Conservation (phyloP, 768 basidiomycete species). For the Fomitopsis serialis region DNA sequence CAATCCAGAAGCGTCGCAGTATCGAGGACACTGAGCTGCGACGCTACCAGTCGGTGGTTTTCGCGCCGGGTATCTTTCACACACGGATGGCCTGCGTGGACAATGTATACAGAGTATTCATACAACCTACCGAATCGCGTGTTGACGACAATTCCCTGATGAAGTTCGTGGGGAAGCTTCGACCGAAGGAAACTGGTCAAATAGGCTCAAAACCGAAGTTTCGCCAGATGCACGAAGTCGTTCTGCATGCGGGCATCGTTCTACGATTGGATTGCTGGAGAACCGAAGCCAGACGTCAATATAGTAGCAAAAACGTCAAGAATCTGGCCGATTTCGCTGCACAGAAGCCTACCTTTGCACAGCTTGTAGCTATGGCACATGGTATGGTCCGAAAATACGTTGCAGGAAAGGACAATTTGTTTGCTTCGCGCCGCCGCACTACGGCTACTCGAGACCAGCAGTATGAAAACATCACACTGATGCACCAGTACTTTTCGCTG, state of each 20-base stretch:
- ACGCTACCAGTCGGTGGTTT: slow-evolving; percentile 28
- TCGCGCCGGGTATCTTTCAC: slow-evolving; percentile 30
- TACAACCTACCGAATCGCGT: no score
- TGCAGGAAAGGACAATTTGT: slow-evolving; percentile 8
- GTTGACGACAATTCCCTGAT: slow-evolving; percentile 11
- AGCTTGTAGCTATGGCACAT: slow-evolving; percentile 14
- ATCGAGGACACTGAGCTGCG: slow-evolving; percentile 13
- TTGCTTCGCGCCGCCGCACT: slow-evolving; percentile 16
- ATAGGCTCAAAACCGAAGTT: slow-evolving; percentile 23
- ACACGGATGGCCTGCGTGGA: slow-evolving; percentile 29
- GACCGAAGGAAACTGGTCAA: slow-evolving; percentile 22
- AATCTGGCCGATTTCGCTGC: no score
- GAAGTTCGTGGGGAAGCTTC: slow-evolving; percentile 11
- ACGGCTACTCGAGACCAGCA: no score
- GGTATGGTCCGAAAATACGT: slow-evolving; percentile 10
- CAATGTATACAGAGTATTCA: slow-evolving; percentile 3
- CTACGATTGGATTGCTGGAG: slow-evolving; percentile 23
- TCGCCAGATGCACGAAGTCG: slow-evolving; percentile 24
- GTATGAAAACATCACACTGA: no score
- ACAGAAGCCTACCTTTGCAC: no score
- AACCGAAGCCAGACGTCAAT: slow-evolving; percentile 11
- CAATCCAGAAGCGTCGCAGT: no score
- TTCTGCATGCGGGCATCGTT: slow-evolving; percentile 15
- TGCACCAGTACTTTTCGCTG: no score
- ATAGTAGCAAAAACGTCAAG: no score